Conservation (phyloP, 495 filamentous ascomycete genomes). For the Xylaria palmicola region DNA sequence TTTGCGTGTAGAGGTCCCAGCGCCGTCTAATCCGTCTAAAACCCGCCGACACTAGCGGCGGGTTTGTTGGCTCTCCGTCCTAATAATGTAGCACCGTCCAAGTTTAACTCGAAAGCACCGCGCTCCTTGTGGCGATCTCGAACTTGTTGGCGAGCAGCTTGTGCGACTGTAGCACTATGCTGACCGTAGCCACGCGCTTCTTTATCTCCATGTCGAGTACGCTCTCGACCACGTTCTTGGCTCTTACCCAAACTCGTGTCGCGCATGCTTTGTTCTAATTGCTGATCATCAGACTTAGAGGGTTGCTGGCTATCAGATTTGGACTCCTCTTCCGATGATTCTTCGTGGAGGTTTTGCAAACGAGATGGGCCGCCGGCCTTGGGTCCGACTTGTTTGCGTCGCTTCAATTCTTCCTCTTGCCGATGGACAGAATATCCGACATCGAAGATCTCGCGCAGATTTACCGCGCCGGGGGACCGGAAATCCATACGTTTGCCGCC, state of each 20-base stretch:
- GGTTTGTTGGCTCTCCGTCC: conserved; percentile 68
- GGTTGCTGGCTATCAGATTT: conserved; percentile 57
- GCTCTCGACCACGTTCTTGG: conserved; percentile 49
- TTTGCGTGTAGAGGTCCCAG: not conserved
- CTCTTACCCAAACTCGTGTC: conserved; percentile 66
- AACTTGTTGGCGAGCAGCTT: conserved; percentile 76
- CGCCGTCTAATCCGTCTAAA: no score
- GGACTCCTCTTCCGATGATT: conserved; percentile 61
- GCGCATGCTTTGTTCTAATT: conserved; percentile 82
- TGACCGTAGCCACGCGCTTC: conserved; percentile 75
- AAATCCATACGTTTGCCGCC: conserved; percentile 78
- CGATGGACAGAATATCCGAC: conserved; percentile 95
- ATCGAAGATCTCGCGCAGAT: conserved; percentile 94
- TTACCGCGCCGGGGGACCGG: conserved; percentile 91
- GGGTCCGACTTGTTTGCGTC: conserved; percentile 72
- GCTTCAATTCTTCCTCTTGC: conserved; percentile 93
- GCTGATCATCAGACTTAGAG: conserved; percentile 58
- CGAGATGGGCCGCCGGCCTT: conserved; percentile 48
- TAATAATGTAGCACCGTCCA: conserved; percentile 85
- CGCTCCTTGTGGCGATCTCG: conserved; percentile 55
- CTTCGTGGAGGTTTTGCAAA: conserved; percentile 65
- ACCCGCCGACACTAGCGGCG: conserved; percentile 37
- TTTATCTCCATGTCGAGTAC: conserved; percentile 40
- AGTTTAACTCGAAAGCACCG: conserved; percentile 82
- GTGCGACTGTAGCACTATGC: conserved; percentile 72